Percentiles rank a stretch among this genome's conserved stretches.
phyloP scores from a whole-genome alignment of 2,329 filamentous ascomycete genomes.

The Botrytis pseudocinerea region DNA sequence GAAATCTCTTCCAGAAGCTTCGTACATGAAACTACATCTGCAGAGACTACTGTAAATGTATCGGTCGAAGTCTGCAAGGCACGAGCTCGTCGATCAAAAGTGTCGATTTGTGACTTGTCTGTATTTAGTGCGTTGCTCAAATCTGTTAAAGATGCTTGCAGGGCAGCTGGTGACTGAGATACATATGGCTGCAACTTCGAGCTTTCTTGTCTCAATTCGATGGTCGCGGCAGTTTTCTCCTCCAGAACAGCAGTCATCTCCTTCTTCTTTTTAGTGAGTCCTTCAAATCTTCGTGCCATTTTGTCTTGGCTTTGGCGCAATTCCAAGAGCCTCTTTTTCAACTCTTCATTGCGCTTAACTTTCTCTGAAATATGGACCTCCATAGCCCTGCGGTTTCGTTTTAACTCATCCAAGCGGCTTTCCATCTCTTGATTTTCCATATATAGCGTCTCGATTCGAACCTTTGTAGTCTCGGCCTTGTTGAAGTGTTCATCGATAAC shows the following conservation, averaged over 20 bases:
- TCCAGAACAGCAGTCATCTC: constrained; percentile 72
- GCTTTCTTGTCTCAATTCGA: constrained; percentile 79
- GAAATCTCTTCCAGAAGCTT: constrained; percentile 87
- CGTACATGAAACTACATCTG: constrained; percentile 84
- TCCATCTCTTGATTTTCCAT: constrained; percentile 86
- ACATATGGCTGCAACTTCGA: constrained; percentile 90
- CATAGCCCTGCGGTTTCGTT: constrained; percentile 74
- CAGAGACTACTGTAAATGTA: constrained; percentile 79
- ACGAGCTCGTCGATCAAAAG: constrained; percentile 81
- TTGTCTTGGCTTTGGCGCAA: constrained; percentile 79
- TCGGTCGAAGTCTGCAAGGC: constrained; percentile 90
- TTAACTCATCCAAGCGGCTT: constrained; percentile 75
- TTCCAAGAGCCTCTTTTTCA: constrained; percentile 80
- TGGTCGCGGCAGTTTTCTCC: constrained; percentile 67
- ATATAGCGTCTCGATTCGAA: constrained; percentile 82
- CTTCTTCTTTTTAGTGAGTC: constrained; percentile 76
- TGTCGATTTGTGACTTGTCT: constrained; percentile 84
- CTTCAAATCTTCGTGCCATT: constrained; percentile 79
- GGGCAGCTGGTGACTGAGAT: constrained; percentile 77
- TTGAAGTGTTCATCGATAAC: constrained; percentile 95
- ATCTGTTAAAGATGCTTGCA: constrained; percentile 81
- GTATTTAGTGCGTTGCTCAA: constrained; percentile 73
- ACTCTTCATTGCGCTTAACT: constrained; percentile 78
- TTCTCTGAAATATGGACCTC: constrained; percentile 83
- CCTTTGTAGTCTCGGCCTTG: constrained; percentile 81